Evolutionary conservation across 1,284 basidiomycete genomes (phyloP).

Genomic region (Cutaneotrichosporon cavernicola): DNA sequence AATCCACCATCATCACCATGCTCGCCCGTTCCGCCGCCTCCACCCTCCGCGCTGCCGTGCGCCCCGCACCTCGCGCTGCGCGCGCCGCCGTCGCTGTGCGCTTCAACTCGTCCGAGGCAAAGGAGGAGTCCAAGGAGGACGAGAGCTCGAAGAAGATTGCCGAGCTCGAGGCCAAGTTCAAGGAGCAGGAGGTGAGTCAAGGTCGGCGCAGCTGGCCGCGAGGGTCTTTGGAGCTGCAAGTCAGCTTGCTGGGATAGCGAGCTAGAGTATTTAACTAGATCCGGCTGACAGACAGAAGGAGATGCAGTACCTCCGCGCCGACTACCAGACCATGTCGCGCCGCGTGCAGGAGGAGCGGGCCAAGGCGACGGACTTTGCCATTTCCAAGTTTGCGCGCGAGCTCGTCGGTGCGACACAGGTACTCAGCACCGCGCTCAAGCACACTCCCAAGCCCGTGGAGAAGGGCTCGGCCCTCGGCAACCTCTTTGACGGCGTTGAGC

Average conservation of each 20-base stretch:
- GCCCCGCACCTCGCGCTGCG: conserved; percentile 17
- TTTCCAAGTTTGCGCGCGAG: conserved; percentile 83
- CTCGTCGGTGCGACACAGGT: conserved; percentile 91
- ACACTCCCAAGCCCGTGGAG: conserved; percentile 63
- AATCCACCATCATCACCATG: conserved; percentile 14
- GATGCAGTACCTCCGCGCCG: conserved; percentile 83
- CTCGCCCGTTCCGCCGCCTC: conserved; percentile 23
- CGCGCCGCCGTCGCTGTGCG: conserved; percentile 15
- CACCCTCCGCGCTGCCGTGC: conserved; percentile 23
- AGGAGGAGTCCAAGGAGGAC: conserved; percentile 14
- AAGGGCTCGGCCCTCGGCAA: conserved; percentile 62
- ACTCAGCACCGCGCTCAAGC: conserved; percentile 76
- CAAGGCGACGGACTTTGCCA: conserved; percentile 89
- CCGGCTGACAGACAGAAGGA: conserved; percentile 61
- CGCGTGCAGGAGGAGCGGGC: conserved; percentile 86
- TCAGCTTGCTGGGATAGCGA: not conserved
- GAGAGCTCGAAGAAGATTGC: conserved; percentile 28
- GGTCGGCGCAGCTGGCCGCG: too few relatives aligned
- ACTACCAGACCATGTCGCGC: conserved; percentile 91
- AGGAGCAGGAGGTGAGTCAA: conserved; percentile 22
- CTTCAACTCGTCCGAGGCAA: conserved; percentile 21
- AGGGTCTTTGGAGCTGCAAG: too few relatives aligned
- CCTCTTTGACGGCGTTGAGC: conserved; percentile 80
- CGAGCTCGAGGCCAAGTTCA: conserved; percentile 28
- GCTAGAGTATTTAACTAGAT: too few relatives aligned